These are phyloP conservation scores for Scedosporium dehoogii DNA, from an alignment of 2,329 filamentous ascomycete genomes.

Conservation along the genomic window DNA sequence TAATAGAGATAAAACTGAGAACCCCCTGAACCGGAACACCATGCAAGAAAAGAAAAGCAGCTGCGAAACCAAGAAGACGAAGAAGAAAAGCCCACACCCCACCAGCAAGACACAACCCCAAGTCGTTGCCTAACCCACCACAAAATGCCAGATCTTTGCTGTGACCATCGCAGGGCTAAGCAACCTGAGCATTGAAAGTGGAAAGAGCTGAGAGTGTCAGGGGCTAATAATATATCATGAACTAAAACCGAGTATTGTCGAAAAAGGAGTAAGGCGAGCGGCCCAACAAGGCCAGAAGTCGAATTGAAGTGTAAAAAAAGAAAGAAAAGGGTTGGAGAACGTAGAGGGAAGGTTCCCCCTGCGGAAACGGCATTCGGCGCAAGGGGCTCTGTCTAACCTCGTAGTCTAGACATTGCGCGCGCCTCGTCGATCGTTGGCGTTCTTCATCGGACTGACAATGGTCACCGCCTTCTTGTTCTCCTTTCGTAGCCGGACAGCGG, in stretches of 20 bases:
- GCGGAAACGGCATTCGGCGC: not conserved
- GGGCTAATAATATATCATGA: conserved; percentile 8
- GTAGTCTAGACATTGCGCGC: conserved; percentile 17
- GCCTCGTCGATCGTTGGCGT: conserved; percentile 18
- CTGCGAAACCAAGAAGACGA: conserved; percentile 9
- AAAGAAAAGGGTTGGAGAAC: not conserved
- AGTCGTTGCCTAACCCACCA: not conserved
- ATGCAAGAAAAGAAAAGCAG: conserved; percentile 9
- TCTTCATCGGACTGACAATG: conserved; percentile 42
- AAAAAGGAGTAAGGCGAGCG: conserved; percentile 15
- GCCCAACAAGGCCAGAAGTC: not conserved
- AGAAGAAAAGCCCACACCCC: not conserved
- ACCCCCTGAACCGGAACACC: conserved; percentile 5
- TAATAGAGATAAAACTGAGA: not conserved
- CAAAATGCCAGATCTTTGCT: too few species aligned
- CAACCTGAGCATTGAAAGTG: not conserved
- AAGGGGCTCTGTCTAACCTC: not conserved
- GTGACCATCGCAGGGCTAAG: not conserved
- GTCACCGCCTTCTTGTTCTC: conserved; percentile 46
- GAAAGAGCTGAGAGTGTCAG: conserved; percentile 10
- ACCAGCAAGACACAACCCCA: not conserved
- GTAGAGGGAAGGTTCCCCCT: not conserved
- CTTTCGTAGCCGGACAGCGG: conserved; percentile 40
- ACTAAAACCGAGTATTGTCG: conserved; percentile 21
- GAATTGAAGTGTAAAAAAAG: not conserved